These are phyloP conservation scores for Oryza nivara DNA, from an alignment of 176 grass and related monocot genomes.

Conservation along the genomic window DNA sequence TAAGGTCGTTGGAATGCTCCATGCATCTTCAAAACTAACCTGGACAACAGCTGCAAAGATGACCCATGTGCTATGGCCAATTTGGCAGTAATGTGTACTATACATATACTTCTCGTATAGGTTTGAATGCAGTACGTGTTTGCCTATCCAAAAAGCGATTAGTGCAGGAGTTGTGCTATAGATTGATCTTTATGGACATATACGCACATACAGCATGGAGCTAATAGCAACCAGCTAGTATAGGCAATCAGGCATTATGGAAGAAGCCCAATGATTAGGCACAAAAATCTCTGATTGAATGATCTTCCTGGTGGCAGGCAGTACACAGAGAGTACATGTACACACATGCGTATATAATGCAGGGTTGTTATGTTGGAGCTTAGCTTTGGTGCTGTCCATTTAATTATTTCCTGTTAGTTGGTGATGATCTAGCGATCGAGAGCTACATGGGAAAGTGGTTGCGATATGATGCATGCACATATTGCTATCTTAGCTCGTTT, in stretches of 20 bases:
- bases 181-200: background rate
- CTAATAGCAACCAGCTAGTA: no score
- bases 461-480: no score
- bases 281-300: background rate
- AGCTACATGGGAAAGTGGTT: background rate
- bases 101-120: no score
- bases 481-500: no score
- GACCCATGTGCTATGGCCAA: background rate
- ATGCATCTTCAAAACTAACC: background rate
- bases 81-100: background rate
- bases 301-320: background rate
- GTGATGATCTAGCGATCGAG: background rate
- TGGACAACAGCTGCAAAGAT: background rate
- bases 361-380: background rate
- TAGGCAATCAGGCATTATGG: background rate
- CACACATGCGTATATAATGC: background rate
- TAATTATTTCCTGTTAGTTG: background rate
- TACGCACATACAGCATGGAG: background rate
- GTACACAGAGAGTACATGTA: background rate
- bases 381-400: background rate
- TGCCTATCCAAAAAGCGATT: background rate
- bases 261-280: constrained; percentile 1
- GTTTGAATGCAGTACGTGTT: background rate
- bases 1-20: background rate
- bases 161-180: background rate